Conservation (phyloP, 257 asterid genomes). For the Capsicum pubescens region DNA sequence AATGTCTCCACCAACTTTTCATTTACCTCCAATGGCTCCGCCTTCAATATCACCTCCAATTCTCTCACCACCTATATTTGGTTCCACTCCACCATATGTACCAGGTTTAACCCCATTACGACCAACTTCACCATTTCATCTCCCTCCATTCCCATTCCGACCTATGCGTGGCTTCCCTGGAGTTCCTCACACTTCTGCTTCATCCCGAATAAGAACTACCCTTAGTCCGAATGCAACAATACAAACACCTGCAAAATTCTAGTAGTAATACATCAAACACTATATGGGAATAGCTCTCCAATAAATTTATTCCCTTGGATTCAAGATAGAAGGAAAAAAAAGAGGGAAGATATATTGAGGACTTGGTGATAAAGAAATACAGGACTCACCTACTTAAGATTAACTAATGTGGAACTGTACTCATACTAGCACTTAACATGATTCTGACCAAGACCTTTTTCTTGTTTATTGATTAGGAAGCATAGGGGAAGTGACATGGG, state of each 20-base stretch:
- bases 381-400: neutral
- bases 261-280: neutral
- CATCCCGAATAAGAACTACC: slow-evolving; percentile 38
- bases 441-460: too few relatives aligned
- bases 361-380: neutral
- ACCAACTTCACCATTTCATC: slow-evolving; percentile 47
- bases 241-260: neutral
- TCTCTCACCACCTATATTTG: slow-evolving; percentile 46
- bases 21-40: too few relatives aligned
- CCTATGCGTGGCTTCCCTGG: slow-evolving; percentile 58
- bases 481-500: too few relatives aligned
- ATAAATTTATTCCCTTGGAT: neutral
- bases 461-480: too few relatives aligned
- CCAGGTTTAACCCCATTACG: slow-evolving; percentile 42
- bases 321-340: neutral
- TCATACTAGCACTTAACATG: too few relatives aligned
- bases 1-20: too few relatives aligned
- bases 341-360: neutral
- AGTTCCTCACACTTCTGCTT: slow-evolving; percentile 49
- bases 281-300: neutral
- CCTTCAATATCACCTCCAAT: slow-evolving; percentile 44
- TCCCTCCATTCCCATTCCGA: slow-evolving; percentile 56
- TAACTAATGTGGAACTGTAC: too few relatives aligned
- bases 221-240: neutral
- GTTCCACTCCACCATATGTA: slow-evolving; percentile 44